phyloP scores from a whole-genome alignment of 768 basidiomycete species.

The Tricholoma sp. region DNA sequence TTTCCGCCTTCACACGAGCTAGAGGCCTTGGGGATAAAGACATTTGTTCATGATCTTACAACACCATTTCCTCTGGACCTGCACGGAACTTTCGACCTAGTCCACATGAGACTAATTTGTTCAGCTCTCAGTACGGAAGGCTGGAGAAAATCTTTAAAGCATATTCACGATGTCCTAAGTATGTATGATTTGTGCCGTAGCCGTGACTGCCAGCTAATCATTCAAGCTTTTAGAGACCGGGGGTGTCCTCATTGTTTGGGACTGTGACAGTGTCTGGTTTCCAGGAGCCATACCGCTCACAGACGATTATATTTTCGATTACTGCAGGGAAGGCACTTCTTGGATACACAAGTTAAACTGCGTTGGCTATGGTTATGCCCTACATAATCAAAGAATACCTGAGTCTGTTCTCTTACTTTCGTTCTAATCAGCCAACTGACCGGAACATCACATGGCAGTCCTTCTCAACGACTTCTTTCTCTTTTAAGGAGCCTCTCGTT shows the following conservation, averaged over 20 bases:
- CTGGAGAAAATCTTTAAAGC: slow-evolving; percentile 2
- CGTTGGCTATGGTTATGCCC: background rate
- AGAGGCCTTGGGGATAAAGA: background rate
- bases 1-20: background rate
- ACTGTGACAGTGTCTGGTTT: slow-evolving; percentile 3
- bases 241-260: background rate
- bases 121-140: background rate
- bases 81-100: slow-evolving; percentile 1
- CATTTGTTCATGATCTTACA: slow-evolving; percentile 1
- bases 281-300: background rate
- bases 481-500: background rate
- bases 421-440: background rate
- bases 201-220: background rate
- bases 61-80: background rate
- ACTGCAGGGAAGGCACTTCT: background rate
- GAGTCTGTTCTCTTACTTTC: background rate
- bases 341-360: slow-evolving; percentile 1
- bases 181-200: background rate
- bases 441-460: background rate
- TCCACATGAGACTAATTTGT: slow-evolving; percentile 1
- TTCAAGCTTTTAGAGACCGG: background rate
- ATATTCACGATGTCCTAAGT: background rate
- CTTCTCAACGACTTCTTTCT: background rate
- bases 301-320: background rate
- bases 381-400: background rate